Base-by-base conservation (phyloP, 73 alveolate genomes). In the Tetrahymena thermophila region DNA sequence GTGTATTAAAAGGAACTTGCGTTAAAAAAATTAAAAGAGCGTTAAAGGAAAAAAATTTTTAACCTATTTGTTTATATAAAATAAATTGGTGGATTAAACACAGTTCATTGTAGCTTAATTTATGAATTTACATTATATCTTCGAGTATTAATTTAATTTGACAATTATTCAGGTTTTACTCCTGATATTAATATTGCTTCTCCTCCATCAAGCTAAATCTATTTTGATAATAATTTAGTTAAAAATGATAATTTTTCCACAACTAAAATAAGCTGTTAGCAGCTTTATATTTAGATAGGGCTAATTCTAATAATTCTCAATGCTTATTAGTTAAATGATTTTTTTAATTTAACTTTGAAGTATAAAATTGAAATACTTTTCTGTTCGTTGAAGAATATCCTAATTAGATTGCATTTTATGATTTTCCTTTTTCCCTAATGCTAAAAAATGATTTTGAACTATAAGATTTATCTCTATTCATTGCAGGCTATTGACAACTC, bases 171-270 rank as follows among this genome's bases (percentile, higher is more conserved):
- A 28, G 89, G 89, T 19, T 71, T 71, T 31, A 71, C 89, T 7
- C 89, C 89, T 28, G 89, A 71, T 1, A 71, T 71, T 71, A 71
- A 71, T 71, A 71, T 34, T 71, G 89, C 89, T 71, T 71, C 89
- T 71, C 89, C 89, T 71, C 89, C 89, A 71, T 71, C 89, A 71
- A 71, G 89, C 89, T 71, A 71, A 71, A 71, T 71, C 89, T 71
- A 71, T 71, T 71, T 7, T 71, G 89, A 71, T 19, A 71, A 25
- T 11, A 44, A 44, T 3, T 58, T 21, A n/a, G 37, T 58, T 71
- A 71, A 71, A 56, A 71, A 28, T 25, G 8, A 71, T 1, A 0
- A 42, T 28, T 71, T 71, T 19, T 17, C 21, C 17, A 5, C 40
- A 28, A 28, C 0, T 7, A n/a, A 19, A 10, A 5, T 71, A 50